Percentiles rank a stretch among this genome's conserved stretches.
These are phyloP conservation scores for Dunaliella primolecta DNA, from an alignment of 139 green algal species.

Conservation along the genomic window DNA sequence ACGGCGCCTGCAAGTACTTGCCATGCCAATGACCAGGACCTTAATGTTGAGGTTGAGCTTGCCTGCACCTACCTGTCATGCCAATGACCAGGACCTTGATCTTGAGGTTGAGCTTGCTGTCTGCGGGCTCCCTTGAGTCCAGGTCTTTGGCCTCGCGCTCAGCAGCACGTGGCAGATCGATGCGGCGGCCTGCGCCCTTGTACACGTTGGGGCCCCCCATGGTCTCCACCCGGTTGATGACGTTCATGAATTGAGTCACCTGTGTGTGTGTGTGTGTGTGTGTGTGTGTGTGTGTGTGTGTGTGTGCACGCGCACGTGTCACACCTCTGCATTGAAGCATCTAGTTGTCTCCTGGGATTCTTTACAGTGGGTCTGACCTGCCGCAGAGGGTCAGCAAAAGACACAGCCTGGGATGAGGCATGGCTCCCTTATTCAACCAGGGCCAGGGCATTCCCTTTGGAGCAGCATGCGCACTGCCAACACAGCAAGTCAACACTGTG, in stretches of 20 bases:
- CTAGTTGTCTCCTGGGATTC: too few relatives aligned
- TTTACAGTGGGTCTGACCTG: too few relatives aligned
- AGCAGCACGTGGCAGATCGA: conserved; percentile 4
- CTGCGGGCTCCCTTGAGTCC: conserved; percentile 13
- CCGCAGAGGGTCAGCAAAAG: too few relatives aligned
- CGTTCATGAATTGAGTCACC: conserved; percentile 36
- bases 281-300: too few relatives aligned
- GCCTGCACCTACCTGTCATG: conserved; percentile 46
- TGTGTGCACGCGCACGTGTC: too few relatives aligned
- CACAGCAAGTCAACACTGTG: too few relatives aligned
- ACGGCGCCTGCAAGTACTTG: conserved; percentile 29
- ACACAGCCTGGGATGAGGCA: too few relatives aligned
- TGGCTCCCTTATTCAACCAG: too few relatives aligned
- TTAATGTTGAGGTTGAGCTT: conserved; percentile 33
- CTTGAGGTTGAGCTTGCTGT: conserved; percentile 21
- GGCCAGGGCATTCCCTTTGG: too few relatives aligned
- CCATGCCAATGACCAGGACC: conserved; percentile 55
- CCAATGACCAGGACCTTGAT: conserved; percentile 52
- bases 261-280: background rate
- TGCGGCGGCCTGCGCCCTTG: background rate
- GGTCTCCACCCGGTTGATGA: conserved; percentile 41
- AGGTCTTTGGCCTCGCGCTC: conserved; percentile 12
- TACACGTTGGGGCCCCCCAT: conserved; percentile 37
- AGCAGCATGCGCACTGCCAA: too few relatives aligned
- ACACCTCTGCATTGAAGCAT: too few relatives aligned